Conservation (phyloP, 164 flowering plant species). For the Litsea cubeba region DNA sequence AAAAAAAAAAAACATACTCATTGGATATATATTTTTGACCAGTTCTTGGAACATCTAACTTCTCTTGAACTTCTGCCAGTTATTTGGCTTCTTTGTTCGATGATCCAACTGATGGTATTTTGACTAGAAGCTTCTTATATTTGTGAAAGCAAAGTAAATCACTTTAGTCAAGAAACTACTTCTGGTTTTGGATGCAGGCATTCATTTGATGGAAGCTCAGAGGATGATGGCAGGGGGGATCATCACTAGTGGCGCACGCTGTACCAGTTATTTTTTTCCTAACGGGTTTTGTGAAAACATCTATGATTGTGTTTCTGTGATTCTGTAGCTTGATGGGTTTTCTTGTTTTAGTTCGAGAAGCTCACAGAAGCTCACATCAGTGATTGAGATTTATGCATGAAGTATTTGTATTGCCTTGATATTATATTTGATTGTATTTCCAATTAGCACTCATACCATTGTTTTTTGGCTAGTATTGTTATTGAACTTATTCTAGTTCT, state of each 20-base stretch:
- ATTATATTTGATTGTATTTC: too few species aligned
- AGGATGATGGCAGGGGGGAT: constrained; percentile 61
- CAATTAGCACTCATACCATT: neutral
- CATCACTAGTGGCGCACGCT: constrained; percentile 35
- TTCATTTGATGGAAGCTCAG: constrained; percentile 49
- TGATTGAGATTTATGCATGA: neutral
- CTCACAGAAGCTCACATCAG: neutral
- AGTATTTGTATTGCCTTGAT: neutral
- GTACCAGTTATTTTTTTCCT: too few species aligned
- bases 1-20: too few species aligned
- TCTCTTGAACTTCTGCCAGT: too few species aligned
- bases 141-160: neutral
- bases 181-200: constrained; percentile 41
- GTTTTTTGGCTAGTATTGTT: neutral
- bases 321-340: neutral
- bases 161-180: too few species aligned
- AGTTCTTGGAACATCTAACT: neutral
- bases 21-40: neutral
- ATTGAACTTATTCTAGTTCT: neutral
- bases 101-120: neutral
- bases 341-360: neutral
- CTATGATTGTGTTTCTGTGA: neutral
- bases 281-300: neutral
- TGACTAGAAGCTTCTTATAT: neutral
- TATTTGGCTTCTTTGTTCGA: too few species aligned